Base-by-base conservation (phyloP, 2,329 filamentous ascomycete genomes). In the Xylariaceae sp. region DNA sequence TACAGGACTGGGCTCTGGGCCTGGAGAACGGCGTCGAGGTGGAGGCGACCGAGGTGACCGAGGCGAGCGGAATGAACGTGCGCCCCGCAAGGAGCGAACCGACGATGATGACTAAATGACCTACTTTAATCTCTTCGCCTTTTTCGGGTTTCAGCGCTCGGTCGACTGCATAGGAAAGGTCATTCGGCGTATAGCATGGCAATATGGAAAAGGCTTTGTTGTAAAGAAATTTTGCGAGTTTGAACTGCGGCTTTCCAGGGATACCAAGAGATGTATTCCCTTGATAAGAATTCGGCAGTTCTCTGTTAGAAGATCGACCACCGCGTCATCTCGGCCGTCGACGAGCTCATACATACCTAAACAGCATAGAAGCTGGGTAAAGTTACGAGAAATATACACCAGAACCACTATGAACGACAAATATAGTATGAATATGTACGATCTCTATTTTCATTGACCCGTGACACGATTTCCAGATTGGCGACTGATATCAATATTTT, bases 71-170 rank as follows among this genome's bases (percentile, higher is more conserved):
- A 59, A 50, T 36, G 68, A 71, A 47, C 66, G 68, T 32, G 65
- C 64, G 37, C 70, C 72, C 52, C 69, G 69, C 42, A 71, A 72
- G 70, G 75, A 81, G 70, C 72, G 79, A 63, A 80, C 77, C 59
- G 79, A 84, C 59, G 79, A 83, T 66, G 81, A 83, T 62, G 81
- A 84, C 64, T 83, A 76, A 72, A 71, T 36, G 53, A 54, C 32
- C 50, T 50, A 13, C 56, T 55, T 50, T 57, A 40, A 48, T 58
- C 53, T 58, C 58, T 61, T 59, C 61, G 52, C 55, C 56, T 53
- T 54, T 61, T 61, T 60, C 61, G 50, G 41, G 45, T 56, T 40
- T 59, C 56, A 42, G 53, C 50, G 58, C 59, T 60, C 43, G 42
- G 55, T 62, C 57, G 58, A 56, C 41, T 65, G 61, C 62, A 66